Base-by-base conservation (phyloP, 345 rosid species). In the Pistacia integerrima region DNA sequence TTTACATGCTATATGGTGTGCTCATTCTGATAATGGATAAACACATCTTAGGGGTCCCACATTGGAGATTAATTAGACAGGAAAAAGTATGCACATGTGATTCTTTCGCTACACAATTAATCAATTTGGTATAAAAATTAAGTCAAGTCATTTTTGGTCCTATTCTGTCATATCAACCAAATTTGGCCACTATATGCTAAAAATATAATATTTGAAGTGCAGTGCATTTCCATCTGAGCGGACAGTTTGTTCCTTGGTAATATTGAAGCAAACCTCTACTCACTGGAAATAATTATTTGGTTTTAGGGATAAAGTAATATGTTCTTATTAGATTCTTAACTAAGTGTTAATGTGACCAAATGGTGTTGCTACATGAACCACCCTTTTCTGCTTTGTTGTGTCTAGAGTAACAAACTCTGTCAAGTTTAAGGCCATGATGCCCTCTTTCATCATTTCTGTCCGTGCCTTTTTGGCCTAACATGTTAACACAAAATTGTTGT, bases 1-100 rank as follows among this genome's bases (percentile, higher is more conserved):
- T 12, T 62, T 62, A 17, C n/a, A 33, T 62, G 64, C 38, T 62
- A 62, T 44, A 63, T 63, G 67, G 67, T 63, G 44, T 33, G 8
- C 5, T 35, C 20, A 8, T 63, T 63, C 2, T 35, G 4, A 63
- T n/a, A 33, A 36, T 63, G 8, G 46, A 16, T 14, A 62, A 61
- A 13, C 18, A 35, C 16, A 54, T 5, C 6, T 54, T 16, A 54
- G 57, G 7, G 57, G 57, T 1, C 7, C 57, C 57, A 14, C 17
- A 12, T 54, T 54, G 6, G 57, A 18, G 57, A 13, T 14, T 13
- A 16, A 16, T 54, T 14, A 54, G 2, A 3, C 1, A 14, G 6
- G 4, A 3, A 54, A 16, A 3, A 3, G 57, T 54, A 54, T 41
- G 9, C 57, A 16, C 57, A 13, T 54, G 55, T 51, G 55, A 51